Conservation (phyloP, 1,284 basidiomycete genomes). For the Rhodotorula mucilaginosa region DNA sequence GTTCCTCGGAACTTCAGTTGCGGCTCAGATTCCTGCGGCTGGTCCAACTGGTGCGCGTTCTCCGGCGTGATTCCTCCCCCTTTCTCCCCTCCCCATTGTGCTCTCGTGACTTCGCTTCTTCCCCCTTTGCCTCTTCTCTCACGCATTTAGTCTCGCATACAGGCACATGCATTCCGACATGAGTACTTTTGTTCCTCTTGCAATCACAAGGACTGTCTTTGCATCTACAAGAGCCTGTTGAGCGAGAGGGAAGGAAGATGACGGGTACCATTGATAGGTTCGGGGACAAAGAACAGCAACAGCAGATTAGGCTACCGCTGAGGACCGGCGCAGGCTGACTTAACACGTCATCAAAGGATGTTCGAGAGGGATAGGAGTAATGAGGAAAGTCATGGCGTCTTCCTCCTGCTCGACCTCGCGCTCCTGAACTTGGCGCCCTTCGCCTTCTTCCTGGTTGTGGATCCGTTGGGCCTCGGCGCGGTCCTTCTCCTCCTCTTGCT, state of each 20-base stretch:
- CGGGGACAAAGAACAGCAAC: not conserved
- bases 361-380: not conserved
- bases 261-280: not conserved
- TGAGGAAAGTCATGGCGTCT: too few relatives aligned
- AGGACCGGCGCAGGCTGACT: too few relatives aligned
- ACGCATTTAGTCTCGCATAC: too few relatives aligned
- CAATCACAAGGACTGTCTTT: too few relatives aligned
- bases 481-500: slow-evolving; percentile 35
- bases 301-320: too few relatives aligned
- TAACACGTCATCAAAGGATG: not conserved
- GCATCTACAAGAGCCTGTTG: too few relatives aligned
- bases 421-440: slow-evolving; percentile 26
- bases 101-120: not conserved
- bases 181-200: too few relatives aligned
- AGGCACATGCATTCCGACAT: too few relatives aligned
- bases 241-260: not conserved
- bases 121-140: too few relatives aligned
- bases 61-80: not conserved
- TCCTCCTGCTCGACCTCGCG: slow-evolving; percentile 14
- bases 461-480: slow-evolving; percentile 34
- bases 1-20: not conserved
- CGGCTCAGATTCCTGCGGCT: not conserved
- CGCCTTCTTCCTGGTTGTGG: slow-evolving; percentile 38
- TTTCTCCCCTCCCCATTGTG: not conserved
- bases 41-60: not conserved